Conservation (phyloP, 139 green algal genomes). For the Chlorella sp. region DNA sequence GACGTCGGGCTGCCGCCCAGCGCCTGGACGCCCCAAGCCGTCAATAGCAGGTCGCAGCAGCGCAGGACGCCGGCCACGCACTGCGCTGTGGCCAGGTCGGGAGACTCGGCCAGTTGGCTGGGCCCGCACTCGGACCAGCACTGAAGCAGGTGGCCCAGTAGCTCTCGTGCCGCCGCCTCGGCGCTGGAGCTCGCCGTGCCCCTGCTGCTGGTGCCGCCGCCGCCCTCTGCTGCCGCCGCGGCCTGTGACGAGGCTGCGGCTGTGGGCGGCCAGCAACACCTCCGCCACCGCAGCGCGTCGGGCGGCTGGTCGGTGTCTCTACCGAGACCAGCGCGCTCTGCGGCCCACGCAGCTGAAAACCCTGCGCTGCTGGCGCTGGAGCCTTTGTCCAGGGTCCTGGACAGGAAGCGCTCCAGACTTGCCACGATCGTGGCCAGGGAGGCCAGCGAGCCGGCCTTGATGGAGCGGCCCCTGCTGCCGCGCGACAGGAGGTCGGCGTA, state of each 20-base stretch:
- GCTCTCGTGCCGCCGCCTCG: background rate
- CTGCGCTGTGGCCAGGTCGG: slow-evolving; percentile 41
- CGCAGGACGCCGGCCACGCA: slow-evolving; percentile 28
- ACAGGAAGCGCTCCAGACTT: slow-evolving; percentile 22
- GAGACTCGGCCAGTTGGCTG: slow-evolving; percentile 35
- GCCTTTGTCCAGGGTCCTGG: background rate
- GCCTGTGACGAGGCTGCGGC: background rate
- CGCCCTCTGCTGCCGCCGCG: background rate
- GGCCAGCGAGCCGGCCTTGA: slow-evolving; percentile 60
- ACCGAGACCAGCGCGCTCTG: background rate
- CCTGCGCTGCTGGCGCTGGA: slow-evolving; percentile 8
- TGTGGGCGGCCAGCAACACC: background rate
- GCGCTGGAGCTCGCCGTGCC: background rate
- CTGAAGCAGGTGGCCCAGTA: slow-evolving; percentile 51
- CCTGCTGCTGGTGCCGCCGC: background rate
- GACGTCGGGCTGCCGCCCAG: slow-evolving; percentile 1
- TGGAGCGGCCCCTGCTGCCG: slow-evolving; percentile 42
- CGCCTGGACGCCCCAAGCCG: background rate
- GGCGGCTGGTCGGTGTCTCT: background rate
- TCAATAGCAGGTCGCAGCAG: slow-evolving; percentile 39
- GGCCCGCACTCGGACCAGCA: slow-evolving; percentile 58
- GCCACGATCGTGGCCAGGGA: slow-evolving; percentile 45
- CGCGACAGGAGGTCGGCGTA: slow-evolving; percentile 64
- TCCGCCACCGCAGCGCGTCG: slow-evolving; percentile 13
- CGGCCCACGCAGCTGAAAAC: background rate